phyloP scores from a whole-genome alignment of 129 eudicot genomes.

The Centrapalus pauciflorus region DNA sequence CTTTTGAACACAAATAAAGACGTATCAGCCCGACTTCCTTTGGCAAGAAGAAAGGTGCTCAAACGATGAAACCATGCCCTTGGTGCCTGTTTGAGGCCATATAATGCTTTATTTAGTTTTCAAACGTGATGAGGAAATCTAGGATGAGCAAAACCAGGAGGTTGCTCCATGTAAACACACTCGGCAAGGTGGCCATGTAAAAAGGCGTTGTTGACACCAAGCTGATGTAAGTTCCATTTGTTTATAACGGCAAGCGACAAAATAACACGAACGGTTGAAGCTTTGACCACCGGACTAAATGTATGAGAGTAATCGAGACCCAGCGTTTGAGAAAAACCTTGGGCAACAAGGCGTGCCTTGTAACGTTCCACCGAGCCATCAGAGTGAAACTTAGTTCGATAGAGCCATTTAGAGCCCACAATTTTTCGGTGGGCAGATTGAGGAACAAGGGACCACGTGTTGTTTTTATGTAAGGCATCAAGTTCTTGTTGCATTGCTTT shows the following conservation, averaged over 20 bases:
- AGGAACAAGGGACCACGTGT: constrained; percentile 11
- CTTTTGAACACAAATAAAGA: not conserved
- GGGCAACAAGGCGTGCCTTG: constrained; percentile 6
- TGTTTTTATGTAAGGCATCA: constrained; percentile 1
- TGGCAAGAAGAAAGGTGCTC: not conserved
- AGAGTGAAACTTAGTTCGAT: constrained; percentile 7
- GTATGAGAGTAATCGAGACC: constrained; percentile 5
- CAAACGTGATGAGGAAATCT: constrained; percentile 3
- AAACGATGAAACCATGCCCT: not conserved
- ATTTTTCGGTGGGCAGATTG: not conserved
- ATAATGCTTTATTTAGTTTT: constrained; percentile 2
- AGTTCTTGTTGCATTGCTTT: constrained; percentile 1
- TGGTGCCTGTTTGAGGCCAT: not conserved
- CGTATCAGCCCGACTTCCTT: not conserved
- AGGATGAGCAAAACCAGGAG: constrained; percentile 11
- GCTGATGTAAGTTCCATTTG: constrained; percentile 2
- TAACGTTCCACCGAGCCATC: constrained; percentile 9
- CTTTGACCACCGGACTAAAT: constrained; percentile 9
- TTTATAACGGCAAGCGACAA: not conserved
- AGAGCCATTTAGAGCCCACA: constrained; percentile 10
- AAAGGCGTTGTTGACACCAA: not conserved
- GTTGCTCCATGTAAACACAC: constrained; percentile 13
- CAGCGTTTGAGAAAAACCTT: not conserved
- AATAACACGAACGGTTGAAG: not conserved
- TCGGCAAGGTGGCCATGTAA: constrained; percentile 1